Base-by-base conservation (phyloP, 2,329 filamentous ascomycete genomes). In the Magnaporthiopsis incrustans region DNA sequence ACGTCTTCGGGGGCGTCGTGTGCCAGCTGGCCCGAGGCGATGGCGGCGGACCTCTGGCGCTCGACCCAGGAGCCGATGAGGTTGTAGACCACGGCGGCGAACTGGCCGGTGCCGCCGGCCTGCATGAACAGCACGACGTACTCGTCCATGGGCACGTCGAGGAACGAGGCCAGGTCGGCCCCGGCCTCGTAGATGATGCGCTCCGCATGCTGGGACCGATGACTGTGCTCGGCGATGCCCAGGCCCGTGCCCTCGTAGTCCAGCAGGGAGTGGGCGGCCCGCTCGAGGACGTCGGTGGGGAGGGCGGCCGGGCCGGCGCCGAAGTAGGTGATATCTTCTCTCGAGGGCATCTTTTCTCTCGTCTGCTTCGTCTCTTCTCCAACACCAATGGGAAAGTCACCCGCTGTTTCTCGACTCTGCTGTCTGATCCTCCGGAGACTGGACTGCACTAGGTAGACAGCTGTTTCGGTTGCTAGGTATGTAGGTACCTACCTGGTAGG, bases 61-160 rank as follows among this genome's bases (percentile, higher is more conserved):
- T 87, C 85, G 6, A 96, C 88, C 93, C 92, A 97, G 66, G 89
- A 83, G 32, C 87, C 85, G 59, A 95, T 88, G 63, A 97, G 78
- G 78, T 97, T 96, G 78, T 95, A 94, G 4, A 91, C 85, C 7
- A 87, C 87, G 38, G 92, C 90, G 63, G 89, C 88, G 80, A 97
- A 97, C 78, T 93, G 86, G 66, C 92, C 92, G 61, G 83, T 91
- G 67, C 93, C 94, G 65, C 94, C 93, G 66, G 85, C 91, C 75
- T 95, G 90, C 82, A 96, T 89, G 76, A 96, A 94, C 26, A 97
- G 77, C 64, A 97, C 84, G 66, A 97, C 92, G 77, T 97, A 97
- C 74, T 90, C 87, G 69, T 89, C 85, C 33, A 30, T 25, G 3
- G 73, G 92, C 64, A 98, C 89, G 70, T 94, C 89, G 64, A 97